phyloP scores from a whole-genome alignment of 345 rosid species.

The Eucalyptus erythrocorys region DNA sequence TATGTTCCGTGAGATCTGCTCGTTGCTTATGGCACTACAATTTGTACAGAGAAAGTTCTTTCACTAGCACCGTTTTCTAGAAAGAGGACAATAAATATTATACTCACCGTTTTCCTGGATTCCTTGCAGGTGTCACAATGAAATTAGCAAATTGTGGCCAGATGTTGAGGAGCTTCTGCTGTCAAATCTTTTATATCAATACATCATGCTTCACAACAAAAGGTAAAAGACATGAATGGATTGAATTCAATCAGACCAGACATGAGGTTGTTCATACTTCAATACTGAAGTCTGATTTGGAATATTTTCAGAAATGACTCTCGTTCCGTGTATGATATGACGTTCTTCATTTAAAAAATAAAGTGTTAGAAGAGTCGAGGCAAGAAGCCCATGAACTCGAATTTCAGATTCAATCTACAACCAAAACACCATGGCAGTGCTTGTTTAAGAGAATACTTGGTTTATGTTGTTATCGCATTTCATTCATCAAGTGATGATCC shows the following conservation, averaged over 20 bases:
- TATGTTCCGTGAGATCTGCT: not conserved
- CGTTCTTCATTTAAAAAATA: not conserved
- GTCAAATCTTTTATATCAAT: not conserved
- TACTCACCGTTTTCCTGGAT: not conserved
- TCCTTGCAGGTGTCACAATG: not conserved
- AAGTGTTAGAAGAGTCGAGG: not conserved
- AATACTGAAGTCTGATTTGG: not conserved
- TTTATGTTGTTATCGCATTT: not conserved
- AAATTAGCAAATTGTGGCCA: not conserved
- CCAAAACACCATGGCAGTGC: not conserved
- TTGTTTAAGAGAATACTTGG: not conserved
- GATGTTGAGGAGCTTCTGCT: not conserved
- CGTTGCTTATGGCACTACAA: not conserved
- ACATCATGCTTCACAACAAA: not conserved
- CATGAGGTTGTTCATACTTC: not conserved
- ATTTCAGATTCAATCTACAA: not conserved
- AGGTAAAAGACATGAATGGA: not conserved
- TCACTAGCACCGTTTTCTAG: not conserved
- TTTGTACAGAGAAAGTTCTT: not conserved
- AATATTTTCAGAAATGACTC: not conserved
- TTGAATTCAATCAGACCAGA: not conserved
- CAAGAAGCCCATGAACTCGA: not conserved
- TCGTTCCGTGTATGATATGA: not conserved
- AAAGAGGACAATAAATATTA: not conserved
- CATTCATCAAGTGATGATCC: not conserved